Conservation (phyloP, 306 rosid species). For the Gastrolobium bilobum region DNA sequence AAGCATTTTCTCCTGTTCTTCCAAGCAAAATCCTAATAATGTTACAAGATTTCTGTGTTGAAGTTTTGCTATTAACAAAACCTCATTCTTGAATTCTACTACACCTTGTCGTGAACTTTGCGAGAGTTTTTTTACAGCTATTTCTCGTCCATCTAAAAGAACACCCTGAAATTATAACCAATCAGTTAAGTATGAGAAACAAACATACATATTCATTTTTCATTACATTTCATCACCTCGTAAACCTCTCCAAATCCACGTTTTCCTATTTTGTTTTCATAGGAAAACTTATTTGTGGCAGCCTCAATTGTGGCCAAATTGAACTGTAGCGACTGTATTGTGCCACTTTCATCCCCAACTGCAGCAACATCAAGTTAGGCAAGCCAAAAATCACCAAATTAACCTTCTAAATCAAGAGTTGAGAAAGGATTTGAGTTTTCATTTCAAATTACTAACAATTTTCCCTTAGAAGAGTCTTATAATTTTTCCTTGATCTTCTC, state of each 20-base stretch:
- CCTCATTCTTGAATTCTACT: constrained; percentile 42
- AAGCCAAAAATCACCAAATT: not conserved
- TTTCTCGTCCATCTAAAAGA: constrained; percentile 47
- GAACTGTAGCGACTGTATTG: constrained; percentile 52
- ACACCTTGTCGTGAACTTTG: constrained; percentile 40
- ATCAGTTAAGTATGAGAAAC: not conserved
- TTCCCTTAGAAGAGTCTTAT: constrained; percentile 32
- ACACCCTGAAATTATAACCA: constrained; percentile 51
- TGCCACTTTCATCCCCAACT: constrained; percentile 44
- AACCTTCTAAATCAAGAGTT: not conserved
- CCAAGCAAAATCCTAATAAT: constrained; percentile 29
- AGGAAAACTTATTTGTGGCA: constrained; percentile 45
- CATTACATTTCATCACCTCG: constrained; percentile 1
- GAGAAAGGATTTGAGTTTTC: not conserved
- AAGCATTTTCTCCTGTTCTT: constrained; percentile 30
- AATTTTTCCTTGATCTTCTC: constrained; percentile 48
- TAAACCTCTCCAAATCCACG: constrained; percentile 69
- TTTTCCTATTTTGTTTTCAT: constrained; percentile 54
- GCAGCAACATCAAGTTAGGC: not conserved
- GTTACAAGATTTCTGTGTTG: constrained; percentile 39
- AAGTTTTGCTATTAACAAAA: constrained; percentile 27
- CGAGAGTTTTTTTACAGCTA: constrained; percentile 52
- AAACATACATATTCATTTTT: not conserved
- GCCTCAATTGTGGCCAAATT: constrained; percentile 52
- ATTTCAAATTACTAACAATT: constrained; percentile 22